Percentiles rank a stretch among this genome's conserved stretches.
phyloP scores from a whole-genome alignment of 169 alveolate genomes.

The Cryptosporidium ryanae region DNA sequence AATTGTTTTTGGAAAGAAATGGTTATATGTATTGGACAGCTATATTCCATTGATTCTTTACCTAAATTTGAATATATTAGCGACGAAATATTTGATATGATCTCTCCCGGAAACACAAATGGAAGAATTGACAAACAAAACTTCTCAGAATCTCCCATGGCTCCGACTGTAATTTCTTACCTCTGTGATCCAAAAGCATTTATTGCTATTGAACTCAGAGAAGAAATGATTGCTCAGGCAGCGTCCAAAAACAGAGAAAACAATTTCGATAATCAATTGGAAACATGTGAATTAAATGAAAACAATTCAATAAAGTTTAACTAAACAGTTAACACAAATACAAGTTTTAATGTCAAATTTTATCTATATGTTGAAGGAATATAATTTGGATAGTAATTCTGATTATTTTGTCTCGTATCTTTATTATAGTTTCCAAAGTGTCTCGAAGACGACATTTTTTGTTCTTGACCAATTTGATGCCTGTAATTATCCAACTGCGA shows the following conservation, averaged over 20 bases:
- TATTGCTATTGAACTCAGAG: slow-evolving; percentile 64
- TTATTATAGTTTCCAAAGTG: slow-evolving; percentile 1
- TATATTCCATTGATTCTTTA: slow-evolving; percentile 51
- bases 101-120: slow-evolving; percentile 37
- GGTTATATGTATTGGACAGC: slow-evolving; percentile 33
- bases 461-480: slow-evolving; percentile 23
- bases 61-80: slow-evolving; percentile 39
- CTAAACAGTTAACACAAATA: background rate
- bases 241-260: slow-evolving; percentile 9
- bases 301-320: background rate
- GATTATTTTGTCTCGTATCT: slow-evolving; percentile 24
- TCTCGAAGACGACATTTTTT: slow-evolving; percentile 58
- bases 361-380: slow-evolving; percentile 62
- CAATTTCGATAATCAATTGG: slow-evolving; percentile 1
- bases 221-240: slow-evolving; percentile 60
- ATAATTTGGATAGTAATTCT: slow-evolving; percentile 11
- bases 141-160: slow-evolving; percentile 52
- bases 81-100: slow-evolving; percentile 71
- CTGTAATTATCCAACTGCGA: slow-evolving; percentile 38
- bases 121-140: slow-evolving; percentile 38
- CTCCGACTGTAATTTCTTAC: slow-evolving; percentile 62
- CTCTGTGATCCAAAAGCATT: slow-evolving; percentile 72
- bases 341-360: too few relatives aligned
- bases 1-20: slow-evolving; percentile 59
- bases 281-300: background rate